These are phyloP conservation scores for Allomyces arbusculus DNA, from an alignment of 192 early-diverging fungal genomes.

Conservation along the genomic window DNA sequence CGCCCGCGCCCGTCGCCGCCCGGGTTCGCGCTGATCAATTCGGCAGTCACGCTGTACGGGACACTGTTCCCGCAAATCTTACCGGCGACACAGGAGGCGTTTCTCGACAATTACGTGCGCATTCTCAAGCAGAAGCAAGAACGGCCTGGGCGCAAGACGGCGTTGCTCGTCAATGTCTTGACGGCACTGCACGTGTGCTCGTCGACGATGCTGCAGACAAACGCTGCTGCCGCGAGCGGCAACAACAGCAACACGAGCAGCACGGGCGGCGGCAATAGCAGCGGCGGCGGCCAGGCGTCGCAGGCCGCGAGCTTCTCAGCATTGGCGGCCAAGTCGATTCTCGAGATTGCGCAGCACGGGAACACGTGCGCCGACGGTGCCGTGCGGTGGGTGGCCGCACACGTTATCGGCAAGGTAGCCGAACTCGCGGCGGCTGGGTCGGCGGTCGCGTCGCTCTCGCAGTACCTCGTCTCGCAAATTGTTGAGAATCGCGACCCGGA, in stretches of 20 bases:
- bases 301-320: too few species aligned
- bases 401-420: not conserved
- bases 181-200: not conserved
- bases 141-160: not conserved
- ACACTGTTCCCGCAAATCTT: not conserved
- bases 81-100: not conserved
- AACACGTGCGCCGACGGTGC: not conserved
- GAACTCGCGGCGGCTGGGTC: not conserved
- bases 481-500: constrained; percentile 85
- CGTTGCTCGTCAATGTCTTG: not conserved
- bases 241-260: not conserved
- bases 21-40: not conserved
- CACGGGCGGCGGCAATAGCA: not conserved
- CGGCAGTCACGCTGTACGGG: not conserved
- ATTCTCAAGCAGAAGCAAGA: not conserved
- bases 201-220: not conserved
- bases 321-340: not conserved
- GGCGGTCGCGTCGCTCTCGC: not conserved
- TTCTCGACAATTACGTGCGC: not conserved
- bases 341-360: not conserved
- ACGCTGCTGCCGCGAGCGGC: not conserved
- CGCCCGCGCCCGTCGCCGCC: not conserved
- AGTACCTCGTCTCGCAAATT: constrained; percentile 24
- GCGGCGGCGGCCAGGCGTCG: too few species aligned
- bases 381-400: not conserved